phyloP scores from a whole-genome alignment of 2,329 filamentous ascomycete genomes.

The Fusarium sp. region DNA sequence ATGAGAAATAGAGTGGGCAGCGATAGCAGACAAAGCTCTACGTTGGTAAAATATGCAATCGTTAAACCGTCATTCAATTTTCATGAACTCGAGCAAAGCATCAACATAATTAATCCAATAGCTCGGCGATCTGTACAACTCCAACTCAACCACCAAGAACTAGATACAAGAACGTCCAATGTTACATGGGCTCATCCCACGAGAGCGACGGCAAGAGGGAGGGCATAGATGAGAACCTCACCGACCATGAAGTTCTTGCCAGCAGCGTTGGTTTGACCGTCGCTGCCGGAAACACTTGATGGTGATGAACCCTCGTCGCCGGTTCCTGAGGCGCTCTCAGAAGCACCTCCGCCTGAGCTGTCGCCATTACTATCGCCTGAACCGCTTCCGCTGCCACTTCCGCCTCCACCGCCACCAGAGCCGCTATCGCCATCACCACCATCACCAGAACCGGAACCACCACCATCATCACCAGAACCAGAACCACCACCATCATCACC shows the following conservation, averaged over 20 bases:
- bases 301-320: neutral
- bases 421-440: too few relatives aligned
- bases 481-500: neutral
- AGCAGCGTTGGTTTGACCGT: neutral
- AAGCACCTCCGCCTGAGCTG: neutral
- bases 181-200: neutral
- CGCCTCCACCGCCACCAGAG: neutral
- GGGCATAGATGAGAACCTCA: neutral
- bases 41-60: neutral
- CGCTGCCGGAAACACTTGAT: neutral
- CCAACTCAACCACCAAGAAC: neutral
- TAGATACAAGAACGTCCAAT: neutral
- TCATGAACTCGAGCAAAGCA: too few relatives aligned
- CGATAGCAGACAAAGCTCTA: neutral
- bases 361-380: neutral
- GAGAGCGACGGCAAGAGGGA: neutral
- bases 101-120: neutral
- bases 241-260: neutral
- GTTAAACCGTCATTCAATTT: neutral
- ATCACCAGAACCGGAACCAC: too few relatives aligned
- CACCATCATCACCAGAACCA: neutral
- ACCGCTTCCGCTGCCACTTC: neutral
- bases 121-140: neutral
- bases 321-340: neutral
- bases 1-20: rapidly evolving